Evolutionary conservation across 306 rosid species (phyloP), one percentile per base, ranked within the genome.

Genomic region (Cucurbita moschata): DNA sequence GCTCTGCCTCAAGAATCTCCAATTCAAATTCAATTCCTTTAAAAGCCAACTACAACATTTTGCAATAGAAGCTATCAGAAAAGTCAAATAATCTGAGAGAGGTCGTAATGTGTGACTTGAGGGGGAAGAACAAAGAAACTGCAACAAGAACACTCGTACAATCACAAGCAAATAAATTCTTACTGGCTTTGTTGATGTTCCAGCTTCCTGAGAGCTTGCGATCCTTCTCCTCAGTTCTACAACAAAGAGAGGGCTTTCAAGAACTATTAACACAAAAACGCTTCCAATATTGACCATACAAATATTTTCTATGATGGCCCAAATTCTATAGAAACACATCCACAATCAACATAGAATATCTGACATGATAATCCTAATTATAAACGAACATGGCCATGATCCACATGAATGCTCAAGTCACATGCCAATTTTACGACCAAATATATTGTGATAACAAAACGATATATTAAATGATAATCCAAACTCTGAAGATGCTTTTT

Each of bases 1-100:
- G 87, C 77, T 94, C 97, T 26, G 88, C 96, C 84, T 88, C 99
- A 51, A 91, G 88, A 63, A 88, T 85, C 85, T 91, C 95, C 75
- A 83, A 78, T 74, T 90, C 97, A 81, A 94, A 82, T 79, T 79
- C 96, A 72, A 78, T 82, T 60, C 99, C 97, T 85, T 83, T 91
- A 49, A 88, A 74, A 67, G 90, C 85, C 49, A 83, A 67, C 97
- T 91, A 78, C 86, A 85, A 79, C 42, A 78, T 73, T 66, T 59
- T 67, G 78, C 75, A 66, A 26, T 62, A 76, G 38, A 18, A 69
- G 54, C 19, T 10, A 57, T 67, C 75, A 35, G 68, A 80, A 62
- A 69, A 70, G 44, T 11, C 15, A 23, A 68, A 68, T 23, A 12
- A 68, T 15, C n/a, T 10, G 10, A 21, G 72, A 14, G 51, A 19